Evolutionary conservation across 2,329 filamentous ascomycete genomes (phyloP).

Genomic region (Sporothrix pallida): DNA sequence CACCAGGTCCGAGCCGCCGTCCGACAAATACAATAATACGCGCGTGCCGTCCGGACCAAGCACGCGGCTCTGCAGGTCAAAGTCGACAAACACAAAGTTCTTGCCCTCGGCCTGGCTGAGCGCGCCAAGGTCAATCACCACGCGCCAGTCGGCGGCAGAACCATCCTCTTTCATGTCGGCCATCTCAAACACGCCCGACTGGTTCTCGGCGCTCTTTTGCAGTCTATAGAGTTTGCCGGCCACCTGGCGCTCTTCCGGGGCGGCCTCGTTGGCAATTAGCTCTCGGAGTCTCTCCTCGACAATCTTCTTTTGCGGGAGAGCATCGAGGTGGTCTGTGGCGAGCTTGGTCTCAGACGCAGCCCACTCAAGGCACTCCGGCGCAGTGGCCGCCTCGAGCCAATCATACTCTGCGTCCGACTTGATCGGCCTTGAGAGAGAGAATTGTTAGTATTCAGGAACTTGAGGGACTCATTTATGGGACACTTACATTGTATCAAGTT

Average conservation of each 20-base stretch:
- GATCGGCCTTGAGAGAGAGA: background rate
- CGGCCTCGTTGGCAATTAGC: background rate
- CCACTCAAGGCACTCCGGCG: background rate
- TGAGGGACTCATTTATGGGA: too few species aligned
- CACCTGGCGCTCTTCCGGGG: background rate
- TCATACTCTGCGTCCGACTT: constrained; percentile 5
- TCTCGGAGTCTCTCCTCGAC: background rate
- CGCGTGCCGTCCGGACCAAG: background rate
- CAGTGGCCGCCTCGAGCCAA: background rate
- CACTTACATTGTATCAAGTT: too few species aligned
- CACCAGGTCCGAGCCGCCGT: constrained; percentile 11
- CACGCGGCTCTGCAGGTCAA: constrained; percentile 12
- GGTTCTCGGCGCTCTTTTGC: background rate
- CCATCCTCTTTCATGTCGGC: background rate
- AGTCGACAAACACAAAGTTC: constrained; percentile 11
- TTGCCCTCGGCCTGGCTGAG: background rate
- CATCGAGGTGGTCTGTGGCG: background rate
- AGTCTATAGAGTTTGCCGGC: constrained; percentile 4
- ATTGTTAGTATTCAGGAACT: background rate
- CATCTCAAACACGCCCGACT: background rate
- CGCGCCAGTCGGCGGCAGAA: constrained; percentile 3
- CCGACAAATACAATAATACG: background rate
- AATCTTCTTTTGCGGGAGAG: background rate
- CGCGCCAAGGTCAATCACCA: constrained; percentile 4
- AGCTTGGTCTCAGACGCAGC: background rate